Conservation (phyloP, 306 rosid species). For the Coriaria nepalensis region DNA sequence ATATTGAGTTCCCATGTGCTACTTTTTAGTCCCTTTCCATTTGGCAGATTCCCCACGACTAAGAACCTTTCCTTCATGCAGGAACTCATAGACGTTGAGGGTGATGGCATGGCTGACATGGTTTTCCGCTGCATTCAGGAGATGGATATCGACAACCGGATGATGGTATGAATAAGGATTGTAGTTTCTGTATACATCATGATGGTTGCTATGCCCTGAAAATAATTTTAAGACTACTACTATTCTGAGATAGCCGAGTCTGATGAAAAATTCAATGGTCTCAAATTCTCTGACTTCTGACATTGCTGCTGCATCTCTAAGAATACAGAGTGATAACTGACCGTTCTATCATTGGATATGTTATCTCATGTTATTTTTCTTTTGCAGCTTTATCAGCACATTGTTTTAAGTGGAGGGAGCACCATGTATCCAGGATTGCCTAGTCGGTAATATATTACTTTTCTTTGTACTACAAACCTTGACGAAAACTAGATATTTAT, state of each 20-base stretch:
- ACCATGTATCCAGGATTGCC: constrained; percentile 99
- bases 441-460: constrained; percentile 58
- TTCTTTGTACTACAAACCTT: neutral
- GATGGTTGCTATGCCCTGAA: too few species aligned
- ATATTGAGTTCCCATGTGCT: too few species aligned
- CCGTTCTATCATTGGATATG: too few species aligned
- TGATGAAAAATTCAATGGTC: too few species aligned
- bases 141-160: constrained; percentile 98
- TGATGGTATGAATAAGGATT: constrained; percentile 95
- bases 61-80: constrained; percentile 26
- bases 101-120: constrained; percentile 99
- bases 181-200: too few species aligned
- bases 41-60: too few species aligned
- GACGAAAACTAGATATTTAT: constrained; percentile 10
- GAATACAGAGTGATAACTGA: too few species aligned
- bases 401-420: constrained; percentile 98
- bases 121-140: constrained; percentile 98
- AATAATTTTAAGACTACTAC: too few species aligned
- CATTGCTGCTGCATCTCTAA: too few species aligned
- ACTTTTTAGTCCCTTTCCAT: too few species aligned
- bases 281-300: too few species aligned
- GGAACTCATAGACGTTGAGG: constrained; percentile 98
- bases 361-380: constrained; percentile 13
- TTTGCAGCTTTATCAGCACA: constrained; percentile 96
- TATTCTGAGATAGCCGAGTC: too few species aligned